Evolutionary conservation across 202 grass and related monocot genomes (phyloP), one percentile per base, ranked within the genome.

Genomic region (Panicum virgatum): DNA sequence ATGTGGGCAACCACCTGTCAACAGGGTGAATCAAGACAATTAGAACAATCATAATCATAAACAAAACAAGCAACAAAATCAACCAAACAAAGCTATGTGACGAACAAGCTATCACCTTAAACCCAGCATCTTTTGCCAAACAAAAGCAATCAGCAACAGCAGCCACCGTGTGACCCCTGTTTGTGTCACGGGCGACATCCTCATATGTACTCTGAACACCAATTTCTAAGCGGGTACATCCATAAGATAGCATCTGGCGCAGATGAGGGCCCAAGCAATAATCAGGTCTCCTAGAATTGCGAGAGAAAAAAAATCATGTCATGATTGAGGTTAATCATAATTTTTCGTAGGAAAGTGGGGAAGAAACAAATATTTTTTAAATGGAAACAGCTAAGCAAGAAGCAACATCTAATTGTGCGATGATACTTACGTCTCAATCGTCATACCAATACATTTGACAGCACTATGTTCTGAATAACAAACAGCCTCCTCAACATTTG

Each of bases 41-140:
- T 82, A 86, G 1, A 57, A 66, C 2, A 52, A 57, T 38, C 59
- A 70, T 63, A 52, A 57, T 38, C 59, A 70, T 63, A 66, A 44
- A 12, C 15, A 83, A 83, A 52, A 7, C 11, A 73, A 79, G 29
- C 62, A 63, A 84, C 20, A 12, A 69, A 30, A 2, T 16, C 13
- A 51, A 87, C 26, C 34, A 53, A 58, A 59, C 12, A 76, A 50
- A 25, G 50, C 18, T 69, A 14, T 32, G 44, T 69, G 34, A 37
- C 25, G 6, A 68, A 32, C 3, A 62, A 76, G 50, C n/a, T 61
- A 72, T 39, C n/a, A 99, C 96, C 87, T 99, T 99, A 86, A 99
- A 99, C 51, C 96, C 96, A 64, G 96, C 96, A 96, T 99, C 96
- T 88, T 99, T 99, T 67, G 93, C 96, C 78, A 99, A 93, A 83